These are phyloP conservation scores for Flaveria trinervia DNA, from an alignment of 129 eudicot species.

Conservation along the genomic window DNA sequence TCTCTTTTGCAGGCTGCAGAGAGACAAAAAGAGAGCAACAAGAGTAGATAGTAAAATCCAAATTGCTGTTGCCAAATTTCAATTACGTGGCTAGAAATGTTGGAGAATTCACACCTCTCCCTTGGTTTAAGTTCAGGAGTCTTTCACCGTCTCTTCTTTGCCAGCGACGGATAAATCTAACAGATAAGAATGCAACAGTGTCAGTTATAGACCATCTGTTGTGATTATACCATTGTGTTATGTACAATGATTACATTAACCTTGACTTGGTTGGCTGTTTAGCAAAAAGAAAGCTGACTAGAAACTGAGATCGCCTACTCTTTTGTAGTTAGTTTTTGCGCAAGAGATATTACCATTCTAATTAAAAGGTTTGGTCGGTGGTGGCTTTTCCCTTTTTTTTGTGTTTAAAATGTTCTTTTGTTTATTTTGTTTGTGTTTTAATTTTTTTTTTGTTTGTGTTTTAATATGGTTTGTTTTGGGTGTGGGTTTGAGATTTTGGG, in stretches of 20 bases:
- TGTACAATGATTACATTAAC: slow-evolving; percentile 7
- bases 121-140: not conserved
- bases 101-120: not conserved
- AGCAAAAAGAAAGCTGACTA: slow-evolving; percentile 4
- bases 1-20: slow-evolving; percentile 48
- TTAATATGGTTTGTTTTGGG: too few species aligned
- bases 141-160: not conserved
- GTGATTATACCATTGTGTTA: not conserved
- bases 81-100: not conserved
- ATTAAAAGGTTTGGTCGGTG: too few species aligned
- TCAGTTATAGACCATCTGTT: not conserved
- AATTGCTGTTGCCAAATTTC: not conserved
- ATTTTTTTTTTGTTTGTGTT: too few species aligned
- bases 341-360: too few species aligned
- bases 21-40: slow-evolving; percentile 43
- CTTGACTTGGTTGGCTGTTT: slow-evolving; percentile 6
- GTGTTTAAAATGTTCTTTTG: too few species aligned
- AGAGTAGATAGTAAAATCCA: not conserved
- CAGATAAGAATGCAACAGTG: not conserved
- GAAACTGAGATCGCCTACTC: not conserved
- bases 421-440: too few species aligned
- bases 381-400: too few species aligned
- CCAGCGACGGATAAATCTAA: not conserved
- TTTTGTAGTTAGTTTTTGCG: not conserved
- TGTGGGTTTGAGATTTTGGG: too few species aligned